Base-by-base conservation (phyloP, 2,329 filamentous ascomycete genomes). In the Claviceps monticola region DNA sequence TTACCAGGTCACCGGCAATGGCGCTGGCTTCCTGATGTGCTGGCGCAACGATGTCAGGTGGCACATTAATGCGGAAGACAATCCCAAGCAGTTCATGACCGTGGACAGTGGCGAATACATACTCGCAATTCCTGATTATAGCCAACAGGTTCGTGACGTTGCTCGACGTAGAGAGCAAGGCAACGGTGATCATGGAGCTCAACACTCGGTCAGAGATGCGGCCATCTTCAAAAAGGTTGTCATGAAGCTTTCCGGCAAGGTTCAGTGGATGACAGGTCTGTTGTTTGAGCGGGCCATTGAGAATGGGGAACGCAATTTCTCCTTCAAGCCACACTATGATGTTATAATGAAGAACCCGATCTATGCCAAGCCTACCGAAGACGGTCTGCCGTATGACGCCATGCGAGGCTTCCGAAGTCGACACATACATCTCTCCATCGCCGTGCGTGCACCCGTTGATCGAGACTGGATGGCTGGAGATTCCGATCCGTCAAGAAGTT, bases 231-330 rank as follows among this genome's bases (percentile, higher is more conserved):
- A 95, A 68, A 98, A 98, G 68, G 93, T 97, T 3, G 81, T 95
- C 49, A 97, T 98, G 91, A 98, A 98, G 68, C 75, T 98, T 13
- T 97, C 93, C 3, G 93, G 93, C 14, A 94, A 93, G 62, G 93
- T 98, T 1, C 86, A 88, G 66, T 96, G 89, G 87, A 78, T 91
- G 62, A 83, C 86, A 14, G 94, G 93, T 0, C 73, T 98, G 41
- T 87, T 95, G 48, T 98, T 98, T 63, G 93, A 98, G 67, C 82
- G 85, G 46, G 86, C 91, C 56, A 74, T 90, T 34, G 79, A 82
- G 45, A 71, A 82, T 50, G 84, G 83, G 37, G 74, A 76, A 51
- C 79, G 93, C 53, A 90, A 82, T 21, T 97, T 96, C 64, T 76
- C 88, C 13, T 98, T 97, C 70, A 86, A 79, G 58, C 89, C 89